phyloP scores from a whole-genome alignment of 441 rosid species.

The Eutrema salsugineum region DNA sequence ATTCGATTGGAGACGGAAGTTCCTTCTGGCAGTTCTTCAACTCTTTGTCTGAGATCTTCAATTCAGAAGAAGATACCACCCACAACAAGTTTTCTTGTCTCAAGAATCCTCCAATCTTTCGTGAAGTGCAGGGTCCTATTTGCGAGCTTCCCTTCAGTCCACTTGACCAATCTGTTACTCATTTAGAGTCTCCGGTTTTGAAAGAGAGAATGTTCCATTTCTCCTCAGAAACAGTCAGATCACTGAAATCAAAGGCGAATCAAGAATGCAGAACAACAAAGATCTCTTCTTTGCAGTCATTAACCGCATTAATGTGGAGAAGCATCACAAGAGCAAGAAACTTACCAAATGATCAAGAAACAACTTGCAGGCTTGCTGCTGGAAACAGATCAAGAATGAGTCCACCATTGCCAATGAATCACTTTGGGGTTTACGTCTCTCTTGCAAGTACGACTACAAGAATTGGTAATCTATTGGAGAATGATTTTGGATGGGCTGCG shows the following conservation, averaged over 20 bases:
- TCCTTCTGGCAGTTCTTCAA: conserved; percentile 68
- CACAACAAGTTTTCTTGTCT: conserved; percentile 6
- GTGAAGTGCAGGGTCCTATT: conserved; percentile 28
- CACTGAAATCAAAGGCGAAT: conserved; percentile 54
- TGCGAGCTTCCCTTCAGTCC: conserved; percentile 45
- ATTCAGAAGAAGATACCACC: background rate
- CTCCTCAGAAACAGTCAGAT: conserved; percentile 43
- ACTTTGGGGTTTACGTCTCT: conserved; percentile 56
- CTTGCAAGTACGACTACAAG: conserved; percentile 21
- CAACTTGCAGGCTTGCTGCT: conserved; percentile 46
- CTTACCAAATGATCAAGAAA: conserved; percentile 32
- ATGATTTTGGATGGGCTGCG: conserved; percentile 64
- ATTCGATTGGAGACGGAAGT: conserved; percentile 54
- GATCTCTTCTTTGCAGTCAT: conserved; percentile 65
- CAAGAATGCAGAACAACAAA: conserved; percentile 38
- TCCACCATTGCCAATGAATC: conserved; percentile 40
- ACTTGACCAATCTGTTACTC: conserved; percentile 33
- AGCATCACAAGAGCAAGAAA: conserved; percentile 43
- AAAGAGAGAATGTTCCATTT: conserved; percentile 63
- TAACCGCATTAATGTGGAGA: conserved; percentile 59
- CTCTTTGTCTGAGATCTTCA: background rate
- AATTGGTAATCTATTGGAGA: conserved; percentile 42
- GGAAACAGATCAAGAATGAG: conserved; percentile 45
- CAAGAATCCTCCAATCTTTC: conserved; percentile 60
- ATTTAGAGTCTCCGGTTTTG: conserved; percentile 36